Base-by-base conservation (phyloP, 345 rosid species). In the Diplotaxis tenuifolia region DNA sequence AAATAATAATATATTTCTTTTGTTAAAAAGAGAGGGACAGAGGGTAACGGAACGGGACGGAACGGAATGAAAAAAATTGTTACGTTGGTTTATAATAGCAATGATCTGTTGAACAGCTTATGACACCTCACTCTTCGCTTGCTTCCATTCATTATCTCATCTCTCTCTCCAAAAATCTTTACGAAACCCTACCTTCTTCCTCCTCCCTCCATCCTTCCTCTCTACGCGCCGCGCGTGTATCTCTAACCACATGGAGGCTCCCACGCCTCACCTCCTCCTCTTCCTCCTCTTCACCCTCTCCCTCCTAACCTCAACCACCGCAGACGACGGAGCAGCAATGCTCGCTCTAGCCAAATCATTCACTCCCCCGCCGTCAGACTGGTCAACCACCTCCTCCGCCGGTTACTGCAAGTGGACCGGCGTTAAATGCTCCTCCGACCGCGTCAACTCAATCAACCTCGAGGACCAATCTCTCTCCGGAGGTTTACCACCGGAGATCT, bases 351-450 rank as follows among this genome's bases (percentile, higher is more conserved):
- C 91, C 28, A 36, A 74, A 18, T 72, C 88, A 6, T 77, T 91
- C 14, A 10, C 1, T 14, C 80, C 86, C 0, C 25, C 83, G 3
- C 96, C 97, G n/a, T 21, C 80, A 2, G 79, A 73, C 8, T 92
- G 97, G 97, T 85, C 91, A 2, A 29, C 82, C 15, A 58, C 62
- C 6, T 72, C 81, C 20, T 75, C 83, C 4, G 5, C 53, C 42
- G 73, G 27, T 42, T 80, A 38, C 80, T 93, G 98, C 76, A 1
- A 16, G 0, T 93, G 98, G 98, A 6, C 7, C 0, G 91, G 93
- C 76, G 58, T 91, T 29, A 14, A 0, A 0, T 90, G 97, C 53
- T 25, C 68, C 27, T 73, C 84, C 3, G 56, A 61, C 38, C 65
- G 86, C n/a, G 92, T 93, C 15, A 82, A 76, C 15, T 25, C 61